phyloP scores from a whole-genome alignment of 1,284 basidiomycete genomes.

The Tylopilus sp. region DNA sequence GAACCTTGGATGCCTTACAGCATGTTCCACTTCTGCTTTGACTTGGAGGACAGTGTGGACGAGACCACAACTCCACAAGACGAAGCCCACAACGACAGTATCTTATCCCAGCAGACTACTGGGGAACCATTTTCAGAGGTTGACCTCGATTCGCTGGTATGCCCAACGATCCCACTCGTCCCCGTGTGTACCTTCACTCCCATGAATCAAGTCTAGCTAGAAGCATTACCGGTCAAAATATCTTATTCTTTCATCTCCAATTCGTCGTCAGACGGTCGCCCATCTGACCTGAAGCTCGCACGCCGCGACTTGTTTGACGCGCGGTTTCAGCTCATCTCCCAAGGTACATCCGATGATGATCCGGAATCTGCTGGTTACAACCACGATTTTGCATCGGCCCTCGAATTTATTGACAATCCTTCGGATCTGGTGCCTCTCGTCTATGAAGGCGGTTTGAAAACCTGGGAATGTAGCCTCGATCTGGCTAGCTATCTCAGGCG shows the following conservation, averaged over 20 bases:
- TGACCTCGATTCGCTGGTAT: slow-evolving; percentile 32
- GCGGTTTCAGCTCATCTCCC: slow-evolving; percentile 83
- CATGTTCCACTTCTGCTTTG: slow-evolving; percentile 57
- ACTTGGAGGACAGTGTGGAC: slow-evolving; percentile 47
- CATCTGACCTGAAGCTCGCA: slow-evolving; percentile 44
- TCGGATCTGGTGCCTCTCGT: slow-evolving; percentile 90
- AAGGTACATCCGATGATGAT: slow-evolving; percentile 31
- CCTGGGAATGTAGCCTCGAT: slow-evolving; percentile 96
- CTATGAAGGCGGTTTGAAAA: slow-evolving; percentile 96
- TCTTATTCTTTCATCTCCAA: slow-evolving; percentile 58
- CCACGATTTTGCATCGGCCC: slow-evolving; percentile 26
- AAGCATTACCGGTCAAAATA: slow-evolving; percentile 50
- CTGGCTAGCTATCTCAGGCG: slow-evolving; percentile 60
- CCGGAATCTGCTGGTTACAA: slow-evolving; percentile 18
- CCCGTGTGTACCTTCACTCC: slow-evolving; percentile 13
- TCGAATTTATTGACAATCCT: slow-evolving; percentile 71
- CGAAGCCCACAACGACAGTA: slow-evolving; percentile 1
- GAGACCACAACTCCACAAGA: slow-evolving; percentile 19
- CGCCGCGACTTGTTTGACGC: slow-evolving; percentile 93
- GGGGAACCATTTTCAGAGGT: slow-evolving; percentile 33
- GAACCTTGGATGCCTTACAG: background rate
- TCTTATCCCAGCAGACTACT: slow-evolving; percentile 1
- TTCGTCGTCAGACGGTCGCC: slow-evolving; percentile 30
- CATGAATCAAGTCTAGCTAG: slow-evolving; percentile 42
- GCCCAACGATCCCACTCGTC: slow-evolving; percentile 8